phyloP scores from a whole-genome alignment of 2,329 filamentous ascomycete species.

The Fusarium penzigii region DNA sequence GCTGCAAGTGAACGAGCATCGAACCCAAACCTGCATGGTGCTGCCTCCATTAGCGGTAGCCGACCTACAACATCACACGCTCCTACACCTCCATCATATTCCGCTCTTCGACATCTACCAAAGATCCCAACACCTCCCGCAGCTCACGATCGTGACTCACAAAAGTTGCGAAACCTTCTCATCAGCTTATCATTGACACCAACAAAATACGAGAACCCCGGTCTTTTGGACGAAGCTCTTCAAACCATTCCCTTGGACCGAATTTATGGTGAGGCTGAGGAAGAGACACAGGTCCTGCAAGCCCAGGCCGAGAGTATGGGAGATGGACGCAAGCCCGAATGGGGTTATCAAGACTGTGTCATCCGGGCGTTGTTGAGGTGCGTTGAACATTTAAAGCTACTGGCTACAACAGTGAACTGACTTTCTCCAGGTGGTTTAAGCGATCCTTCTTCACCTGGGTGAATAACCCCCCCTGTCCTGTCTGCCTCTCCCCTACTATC shows the following conservation, averaged over 20 bases:
- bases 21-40: slow-evolving; percentile 46
- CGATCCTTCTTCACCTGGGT: slow-evolving; percentile 94
- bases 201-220: slow-evolving; percentile 94
- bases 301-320: slow-evolving; percentile 88
- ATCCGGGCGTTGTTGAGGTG: slow-evolving; percentile 83
- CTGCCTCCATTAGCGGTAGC: slow-evolving; percentile 40
- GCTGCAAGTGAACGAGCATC: slow-evolving; percentile 51
- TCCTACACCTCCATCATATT: slow-evolving; percentile 48
- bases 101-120: slow-evolving; percentile 51
- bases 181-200: slow-evolving; percentile 86
- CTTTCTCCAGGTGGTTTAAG: slow-evolving; percentile 74
- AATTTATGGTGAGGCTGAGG: slow-evolving; percentile 91
- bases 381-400: slow-evolving; percentile 31
- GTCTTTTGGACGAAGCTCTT: slow-evolving; percentile 87
- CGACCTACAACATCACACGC: slow-evolving; percentile 51
- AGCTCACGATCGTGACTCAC: slow-evolving; percentile 61
- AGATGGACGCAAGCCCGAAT: slow-evolving; percentile 76
- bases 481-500: slow-evolving; percentile 81
- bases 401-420: slow-evolving; percentile 14
- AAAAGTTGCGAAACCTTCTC: slow-evolving; percentile 80
- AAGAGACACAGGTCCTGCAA: slow-evolving; percentile 84
- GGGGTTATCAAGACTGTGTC: slow-evolving; percentile 98
- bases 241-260: slow-evolving; percentile 83
- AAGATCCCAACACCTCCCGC: slow-evolving; percentile 72
- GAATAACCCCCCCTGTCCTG: slow-evolving; percentile 86